A percentile compares a stretch with the other conserved stretches of the same genome.
phyloP scores from a whole-genome alignment of 2,329 filamentous ascomycete species.

The Verticillium isaacii region DNA sequence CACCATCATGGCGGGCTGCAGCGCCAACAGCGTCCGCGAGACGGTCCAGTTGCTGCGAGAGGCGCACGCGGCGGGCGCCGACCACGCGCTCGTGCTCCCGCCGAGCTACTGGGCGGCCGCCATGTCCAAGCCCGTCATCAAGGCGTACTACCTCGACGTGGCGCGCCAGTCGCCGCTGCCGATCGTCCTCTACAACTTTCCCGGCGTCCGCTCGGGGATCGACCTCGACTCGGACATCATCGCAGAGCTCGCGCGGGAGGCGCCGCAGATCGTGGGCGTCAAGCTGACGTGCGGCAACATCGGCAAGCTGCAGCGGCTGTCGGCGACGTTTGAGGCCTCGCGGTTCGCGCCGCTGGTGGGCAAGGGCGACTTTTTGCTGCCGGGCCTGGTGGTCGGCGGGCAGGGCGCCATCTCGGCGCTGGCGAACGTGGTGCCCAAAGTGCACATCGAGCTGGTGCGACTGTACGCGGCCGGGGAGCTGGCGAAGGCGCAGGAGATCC shows the following conservation, averaged over 20 bases:
- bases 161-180: conserved; percentile 54
- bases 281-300: conserved; percentile 62
- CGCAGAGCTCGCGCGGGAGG: conserved; percentile 41
- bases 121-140: conserved; percentile 50
- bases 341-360: conserved; percentile 12
- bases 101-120: conserved; percentile 63
- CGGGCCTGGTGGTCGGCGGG: conserved; percentile 9
- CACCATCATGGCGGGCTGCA: conserved; percentile 63
- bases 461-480: conserved; percentile 20
- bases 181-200: conserved; percentile 60
- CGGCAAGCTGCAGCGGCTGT: conserved; percentile 43
- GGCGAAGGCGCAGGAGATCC: conserved; percentile 13
- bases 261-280: conserved; percentile 55
- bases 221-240: conserved; percentile 55
- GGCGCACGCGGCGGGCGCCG: conserved; percentile 59
- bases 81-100: conserved; percentile 63
- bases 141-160: conserved; percentile 54
- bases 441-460: conserved; percentile 28
- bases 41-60: conserved; percentile 61
- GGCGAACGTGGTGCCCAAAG: conserved; percentile 18
- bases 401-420: conserved; percentile 14
- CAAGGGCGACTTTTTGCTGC: conserved; percentile 14
- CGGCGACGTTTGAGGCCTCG: not conserved
- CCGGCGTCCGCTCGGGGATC: conserved; percentile 49
- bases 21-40: conserved; percentile 62